Base-by-base conservation (phyloP, 345 rosid species). In the Gossypium arboreum region DNA sequence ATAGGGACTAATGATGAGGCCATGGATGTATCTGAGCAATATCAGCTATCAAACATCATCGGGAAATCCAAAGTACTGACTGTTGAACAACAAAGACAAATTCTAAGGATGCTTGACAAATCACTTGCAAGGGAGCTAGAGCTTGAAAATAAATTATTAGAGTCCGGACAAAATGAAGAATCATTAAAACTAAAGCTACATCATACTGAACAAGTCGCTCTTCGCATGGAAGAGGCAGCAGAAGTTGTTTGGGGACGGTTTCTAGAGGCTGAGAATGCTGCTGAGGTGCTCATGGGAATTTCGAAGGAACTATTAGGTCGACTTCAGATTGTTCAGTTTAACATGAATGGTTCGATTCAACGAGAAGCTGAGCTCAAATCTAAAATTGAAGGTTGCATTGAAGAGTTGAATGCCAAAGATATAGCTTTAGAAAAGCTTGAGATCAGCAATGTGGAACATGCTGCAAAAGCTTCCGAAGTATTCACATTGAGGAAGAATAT, bases 221-320 rank as follows among this genome's bases (percentile, higher is more conserved):
- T 89, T 54, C 89, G 89, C 81, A 95, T 95, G 96, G 99, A 95
- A 84, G 99, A 92, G 88, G 97, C 97, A 1, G 90, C 98, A 17
- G 97, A 91, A 87, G 92, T 91, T 65, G 88, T 92, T 44, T 90
- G 91, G 96, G 97, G 93, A 82, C 85, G 94, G 79, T 95, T 95
- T 85, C 78, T 95, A 7, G 99, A 92, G 84, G 98, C 99, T 2
- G 98, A 92, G 48, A 95, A 95, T 83, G 85, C 91, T 72, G 77
- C 96, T 10, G 94, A 89, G 82, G 93, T 92, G 74, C 89, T 91
- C 55, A 91, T 85, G 88, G 93, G 97, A 56, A 86, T 91, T 74
- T 92, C 97, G 51, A 92, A 91, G 84, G 98, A 90, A 59, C 67
- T 91, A 80, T 82, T 85, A 24, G 93, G 93, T 2, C 83, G 74